Evolutionary conservation across 1,284 basidiomycete species (phyloP), one percentile per base, ranked within the genome.

Genomic region (Paramarasmius palmivorus): DNA sequence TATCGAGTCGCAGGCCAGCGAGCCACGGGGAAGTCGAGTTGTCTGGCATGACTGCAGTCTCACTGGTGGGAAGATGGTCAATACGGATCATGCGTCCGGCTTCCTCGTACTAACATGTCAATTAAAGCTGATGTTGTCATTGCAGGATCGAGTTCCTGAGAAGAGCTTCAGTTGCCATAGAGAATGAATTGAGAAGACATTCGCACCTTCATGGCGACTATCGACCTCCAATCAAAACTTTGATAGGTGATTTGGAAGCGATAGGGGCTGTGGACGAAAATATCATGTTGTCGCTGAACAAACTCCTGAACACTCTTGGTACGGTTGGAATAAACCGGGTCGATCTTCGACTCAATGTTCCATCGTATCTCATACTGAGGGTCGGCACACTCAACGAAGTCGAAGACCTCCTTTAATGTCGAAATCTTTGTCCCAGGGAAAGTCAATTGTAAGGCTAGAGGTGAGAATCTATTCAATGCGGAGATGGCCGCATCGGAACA

Each of bases 281-380:
- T 65, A 7, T 74, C 75, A 61, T 85, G 73, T 62, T 90, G 88
- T 37, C 73, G 75, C 52, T 71, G 68, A 9, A 90, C 88, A 63
- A 92, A 93, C 52, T 84, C 83, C 20, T 82, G 71, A 1, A 86
- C 82, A 9, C 72, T 65, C n/a, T 73, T 72, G 7, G 90, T 91
- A 41, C 73, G 70, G 61, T 84, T 80, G 9, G 77, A 73, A 53
- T 74, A 64, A 29, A 73, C 74, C 3, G 88, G 73, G 61, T 92
- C 77, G 54, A 92, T 79, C 68, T 92, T 93, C 39, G 86, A 88
- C 70, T 92, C 90, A 56, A 93, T 88, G 65, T 92, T 92, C 79
- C 84, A 90, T 29, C 76, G 68, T 20, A 91, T 76, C 39, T 73
- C 66, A 53, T 79, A 80, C 26, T 75, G 65, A 1, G 81, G 79